Evolutionary conservation across 2,329 filamentous ascomycete species (phyloP).

Genomic region (Scolecobasidium constrictum): DNA sequence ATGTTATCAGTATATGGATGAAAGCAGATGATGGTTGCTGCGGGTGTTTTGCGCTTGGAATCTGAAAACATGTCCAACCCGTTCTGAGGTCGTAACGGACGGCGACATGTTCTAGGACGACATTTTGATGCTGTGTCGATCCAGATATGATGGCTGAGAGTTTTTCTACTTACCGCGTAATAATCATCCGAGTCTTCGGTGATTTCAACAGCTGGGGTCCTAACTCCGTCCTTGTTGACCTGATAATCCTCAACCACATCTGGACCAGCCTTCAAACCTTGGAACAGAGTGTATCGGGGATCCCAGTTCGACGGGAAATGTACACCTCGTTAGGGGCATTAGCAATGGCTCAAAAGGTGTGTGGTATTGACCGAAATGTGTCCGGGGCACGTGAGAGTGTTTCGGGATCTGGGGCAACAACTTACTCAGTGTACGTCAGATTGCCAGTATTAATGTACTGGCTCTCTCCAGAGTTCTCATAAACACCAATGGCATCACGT

Average conservation of each 20-base stretch:
- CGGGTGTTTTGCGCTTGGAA: no score
- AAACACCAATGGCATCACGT: constrained; percentile 63
- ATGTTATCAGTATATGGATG: no score
- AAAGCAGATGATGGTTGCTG: no score
- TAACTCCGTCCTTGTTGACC: constrained; percentile 55
- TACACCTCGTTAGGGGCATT: constrained; percentile 33
- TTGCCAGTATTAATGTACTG: constrained; percentile 59
- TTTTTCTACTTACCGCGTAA: no score
- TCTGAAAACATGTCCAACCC: no score
- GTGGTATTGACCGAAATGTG: no score
- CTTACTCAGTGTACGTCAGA: constrained; percentile 50
- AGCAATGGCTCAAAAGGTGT: neutral
- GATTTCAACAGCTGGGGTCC: constrained; percentile 47
- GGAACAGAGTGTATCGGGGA: constrained; percentile 69
- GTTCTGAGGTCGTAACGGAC: no score
- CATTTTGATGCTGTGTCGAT: no score
- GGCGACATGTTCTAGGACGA: no score
- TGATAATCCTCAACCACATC: constrained; percentile 69
- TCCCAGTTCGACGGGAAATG: constrained; percentile 80
- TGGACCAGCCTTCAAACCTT: constrained; percentile 59
- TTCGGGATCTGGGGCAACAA: no score
- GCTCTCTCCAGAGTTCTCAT: constrained; percentile 61
- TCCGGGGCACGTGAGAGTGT: no score
- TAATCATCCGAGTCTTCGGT: constrained; percentile 43
- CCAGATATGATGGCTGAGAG: no score